A percentile compares a stretch with the other conserved stretches of the same genome.
Evolutionary conservation across 305 asterid species (phyloP).

Genomic region (Andrographis paniculata): DNA sequence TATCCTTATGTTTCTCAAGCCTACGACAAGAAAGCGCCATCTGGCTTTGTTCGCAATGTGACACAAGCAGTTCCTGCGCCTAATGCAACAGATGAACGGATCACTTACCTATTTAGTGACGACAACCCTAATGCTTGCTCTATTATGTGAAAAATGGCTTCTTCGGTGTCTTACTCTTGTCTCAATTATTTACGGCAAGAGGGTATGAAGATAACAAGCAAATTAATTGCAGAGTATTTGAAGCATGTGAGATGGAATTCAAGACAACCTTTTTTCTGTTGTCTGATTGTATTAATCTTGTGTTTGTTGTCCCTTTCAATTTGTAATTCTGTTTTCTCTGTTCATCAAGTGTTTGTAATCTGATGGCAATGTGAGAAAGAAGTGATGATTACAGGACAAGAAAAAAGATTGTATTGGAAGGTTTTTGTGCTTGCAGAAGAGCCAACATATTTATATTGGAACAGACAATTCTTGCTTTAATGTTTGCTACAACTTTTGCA

Average conservation of each 20-base stretch:
- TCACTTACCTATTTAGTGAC: constrained; percentile 64
- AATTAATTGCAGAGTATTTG: constrained; percentile 3
- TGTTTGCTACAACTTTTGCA: no score
- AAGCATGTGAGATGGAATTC: constrained; percentile 4
- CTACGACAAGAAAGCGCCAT: constrained; percentile 77
- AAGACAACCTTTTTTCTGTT: not conserved
- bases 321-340: not conserved
- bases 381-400: no score
- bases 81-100: constrained; percentile 42
- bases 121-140: constrained; percentile 91
- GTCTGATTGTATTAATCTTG: not conserved
- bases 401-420: no score
- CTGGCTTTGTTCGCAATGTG: constrained; percentile 65
- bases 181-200: no score
- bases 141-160: constrained; percentile 41
- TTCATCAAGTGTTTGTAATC: no score
- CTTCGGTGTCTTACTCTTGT: constrained; percentile 1
- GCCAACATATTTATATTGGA: no score
- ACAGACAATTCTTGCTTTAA: no score
- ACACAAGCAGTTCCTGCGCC: constrained; percentile 36
- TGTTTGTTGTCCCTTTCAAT: not conserved
- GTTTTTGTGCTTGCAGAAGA: no score
- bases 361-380: no score
- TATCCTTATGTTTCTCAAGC: constrained; percentile 61
- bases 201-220: no score